Percentiles rank a stretch among this genome's conserved stretches.
These are phyloP conservation scores for Oryza coarctata DNA, from an alignment of 176 grass and related monocot genomes.

Conservation along the genomic window DNA sequence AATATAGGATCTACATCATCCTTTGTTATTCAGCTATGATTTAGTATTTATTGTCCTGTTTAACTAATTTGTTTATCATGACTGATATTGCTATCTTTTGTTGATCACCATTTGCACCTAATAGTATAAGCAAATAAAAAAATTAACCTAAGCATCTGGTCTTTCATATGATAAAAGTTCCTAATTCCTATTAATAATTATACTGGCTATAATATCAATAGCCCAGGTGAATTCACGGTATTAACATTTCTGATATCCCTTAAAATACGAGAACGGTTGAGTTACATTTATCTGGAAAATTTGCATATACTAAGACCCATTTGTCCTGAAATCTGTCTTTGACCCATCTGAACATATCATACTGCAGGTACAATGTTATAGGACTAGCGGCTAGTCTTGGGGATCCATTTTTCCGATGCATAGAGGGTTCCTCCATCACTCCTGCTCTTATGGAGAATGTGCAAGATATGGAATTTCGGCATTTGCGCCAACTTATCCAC, in stretches of 20 bases:
- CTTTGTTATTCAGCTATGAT: too few relatives aligned
- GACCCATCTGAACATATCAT: conserved; percentile 27
- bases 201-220: neutral
- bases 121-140: too few relatives aligned
- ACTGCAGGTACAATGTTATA: conserved; percentile 87
- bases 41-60: too few relatives aligned
- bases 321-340: conserved; percentile 28
- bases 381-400: conserved; percentile 83
- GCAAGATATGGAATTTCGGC: conserved; percentile 91
- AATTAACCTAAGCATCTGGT: neutral
- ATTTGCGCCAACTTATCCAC: conserved; percentile 91
- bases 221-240: neutral
- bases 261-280: neutral
- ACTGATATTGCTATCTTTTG: too few relatives aligned
- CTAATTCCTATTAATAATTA: neutral
- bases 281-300: conserved; percentile 2
- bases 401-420: conserved; percentile 71
- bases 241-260: conserved; percentile 6
- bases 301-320: conserved; percentile 11
- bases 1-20: too few relatives aligned
- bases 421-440: conserved; percentile 64
- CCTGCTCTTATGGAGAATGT: conserved; percentile 80
- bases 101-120: too few relatives aligned
- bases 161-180: neutral
- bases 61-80: too few relatives aligned